phyloP scores from a whole-genome alignment of 2,329 filamentous ascomycete species.

The Monilinia polystroma region DNA sequence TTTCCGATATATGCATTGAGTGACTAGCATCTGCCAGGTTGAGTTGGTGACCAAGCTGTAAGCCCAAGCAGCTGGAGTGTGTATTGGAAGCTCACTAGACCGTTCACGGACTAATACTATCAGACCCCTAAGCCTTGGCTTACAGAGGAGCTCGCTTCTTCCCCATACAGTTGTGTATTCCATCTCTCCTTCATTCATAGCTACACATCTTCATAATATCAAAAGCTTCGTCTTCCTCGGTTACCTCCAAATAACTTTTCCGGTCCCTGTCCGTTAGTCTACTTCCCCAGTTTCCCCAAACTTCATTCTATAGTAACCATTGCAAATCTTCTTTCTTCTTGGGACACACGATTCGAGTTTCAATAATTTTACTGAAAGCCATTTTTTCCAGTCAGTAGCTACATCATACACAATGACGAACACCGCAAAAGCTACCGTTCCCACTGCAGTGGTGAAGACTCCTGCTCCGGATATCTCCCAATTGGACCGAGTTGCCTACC shows the following conservation, averaged over 20 bases:
- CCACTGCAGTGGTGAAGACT: slow-evolving; percentile 24
- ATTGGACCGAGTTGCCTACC: slow-evolving; percentile 43
- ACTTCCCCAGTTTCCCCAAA: neutral
- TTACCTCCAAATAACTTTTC: neutral
- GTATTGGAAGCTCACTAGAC: neutral
- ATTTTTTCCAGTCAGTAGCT: neutral
- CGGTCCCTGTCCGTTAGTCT: neutral
- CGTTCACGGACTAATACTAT: neutral
- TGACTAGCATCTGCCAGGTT: slow-evolving; percentile 1
- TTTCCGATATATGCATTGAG: neutral
- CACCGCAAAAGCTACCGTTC: slow-evolving; percentile 10
- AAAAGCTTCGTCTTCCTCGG: slow-evolving; percentile 13
- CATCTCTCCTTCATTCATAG: neutral
- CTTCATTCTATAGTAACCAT: neutral
- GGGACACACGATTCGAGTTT: slow-evolving; percentile 4
- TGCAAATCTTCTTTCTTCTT: neutral
- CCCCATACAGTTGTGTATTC: neutral
- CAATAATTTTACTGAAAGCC: neutral
- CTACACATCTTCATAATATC: neutral
- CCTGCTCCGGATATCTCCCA: slow-evolving; percentile 30
- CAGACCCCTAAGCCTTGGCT: slow-evolving; percentile 10
- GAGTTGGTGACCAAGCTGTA: neutral
- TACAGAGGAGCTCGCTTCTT: neutral
- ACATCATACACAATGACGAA: slow-evolving; percentile 25
- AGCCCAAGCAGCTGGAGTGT: neutral